Percentiles rank a stretch among this genome's conserved stretches.
These are phyloP conservation scores for Blastobotrys elegans DNA, from an alignment of 1,139 yeast genomes.

Conservation along the genomic window DNA sequence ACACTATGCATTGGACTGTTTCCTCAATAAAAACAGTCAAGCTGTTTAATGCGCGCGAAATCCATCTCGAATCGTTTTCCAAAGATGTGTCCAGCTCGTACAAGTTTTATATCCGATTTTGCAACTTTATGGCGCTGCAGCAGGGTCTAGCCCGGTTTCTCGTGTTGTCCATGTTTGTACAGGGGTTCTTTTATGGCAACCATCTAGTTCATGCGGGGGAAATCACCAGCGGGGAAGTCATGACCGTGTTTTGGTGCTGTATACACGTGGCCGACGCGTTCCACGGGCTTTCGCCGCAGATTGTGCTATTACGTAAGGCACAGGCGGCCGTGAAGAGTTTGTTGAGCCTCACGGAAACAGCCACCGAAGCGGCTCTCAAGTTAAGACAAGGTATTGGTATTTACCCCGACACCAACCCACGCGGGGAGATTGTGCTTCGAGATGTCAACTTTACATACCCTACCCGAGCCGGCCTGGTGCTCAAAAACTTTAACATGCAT, in stretches of 20 bases:
- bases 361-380: slow-evolving; percentile 15
- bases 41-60: slow-evolving; percentile 50
- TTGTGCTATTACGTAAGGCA: slow-evolving; percentile 27
- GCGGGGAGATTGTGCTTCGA: slow-evolving; percentile 47
- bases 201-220: slow-evolving; percentile 51
- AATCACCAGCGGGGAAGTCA: slow-evolving; percentile 54
- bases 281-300: slow-evolving; percentile 22
- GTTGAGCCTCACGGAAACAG: slow-evolving; percentile 15
- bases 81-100: slow-evolving; percentile 43
- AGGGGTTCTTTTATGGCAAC: slow-evolving; percentile 88
- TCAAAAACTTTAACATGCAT: slow-evolving; percentile 43
- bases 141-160: slow-evolving; percentile 53
- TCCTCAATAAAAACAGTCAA: slow-evolving; percentile 56
- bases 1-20: slow-evolving; percentile 66
- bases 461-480: slow-evolving; percentile 44
- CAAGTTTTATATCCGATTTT: slow-evolving; percentile 42
- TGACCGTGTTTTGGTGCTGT: slow-evolving; percentile 82
- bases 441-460: slow-evolving; percentile 61
- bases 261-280: slow-evolving; percentile 61
- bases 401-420: slow-evolving; percentile 34
- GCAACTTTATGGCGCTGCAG: slow-evolving; percentile 52
- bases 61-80: slow-evolving; percentile 47
- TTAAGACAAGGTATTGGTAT: slow-evolving; percentile 22
- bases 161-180: slow-evolving; percentile 72
- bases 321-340: slow-evolving; percentile 23